Evolutionary conservation across 208 protist species (phyloP).

Genomic region (Eutreptiella sp.): DNA sequence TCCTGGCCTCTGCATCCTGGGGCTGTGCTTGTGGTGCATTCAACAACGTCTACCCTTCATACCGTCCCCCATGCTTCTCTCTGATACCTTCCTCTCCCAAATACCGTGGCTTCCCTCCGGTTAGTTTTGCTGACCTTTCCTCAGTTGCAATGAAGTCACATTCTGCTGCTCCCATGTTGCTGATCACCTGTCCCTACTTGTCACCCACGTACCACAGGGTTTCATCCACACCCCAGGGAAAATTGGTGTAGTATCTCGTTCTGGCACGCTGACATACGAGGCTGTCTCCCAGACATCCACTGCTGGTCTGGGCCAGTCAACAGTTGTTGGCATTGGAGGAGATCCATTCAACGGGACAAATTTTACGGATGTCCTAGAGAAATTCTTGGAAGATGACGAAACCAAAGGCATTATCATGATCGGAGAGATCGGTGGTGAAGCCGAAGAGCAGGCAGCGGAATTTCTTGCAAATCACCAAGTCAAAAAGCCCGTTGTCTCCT

Average conservation of each 20-base stretch:
- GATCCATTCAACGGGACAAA: slow-evolving; percentile 99
- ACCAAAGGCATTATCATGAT: slow-evolving; percentile 96
- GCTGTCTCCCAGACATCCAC: slow-evolving; percentile 95
- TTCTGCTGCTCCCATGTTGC: too few relatives aligned
- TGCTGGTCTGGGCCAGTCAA: slow-evolving; percentile 88
- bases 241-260: slow-evolving; percentile 98
- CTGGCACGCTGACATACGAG: slow-evolving; percentile 99
- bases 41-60: too few relatives aligned
- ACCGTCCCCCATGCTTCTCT: too few relatives aligned
- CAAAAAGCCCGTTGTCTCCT: slow-evolving; percentile 93
- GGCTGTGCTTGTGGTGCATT: too few relatives aligned
- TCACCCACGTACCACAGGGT: too few relatives aligned
- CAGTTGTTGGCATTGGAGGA: slow-evolving; percentile 95
- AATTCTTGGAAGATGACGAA: slow-evolving; percentile 92
- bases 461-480: slow-evolving; percentile 87
- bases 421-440: slow-evolving; percentile 97
- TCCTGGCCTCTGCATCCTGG: too few relatives aligned
- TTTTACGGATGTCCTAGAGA: slow-evolving; percentile 95
- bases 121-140: too few relatives aligned
- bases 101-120: too few relatives aligned
- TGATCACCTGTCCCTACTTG: too few relatives aligned
- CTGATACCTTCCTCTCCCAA: too few relatives aligned
- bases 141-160: too few relatives aligned
- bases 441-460: slow-evolving; percentile 96
- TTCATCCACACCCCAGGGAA: slow-evolving; percentile 96